A percentile compares a stretch with the other conserved stretches of the same genome.
Conservation (phyloP, 345 rosid genomes). For the Sisymbrium irio region DNA sequence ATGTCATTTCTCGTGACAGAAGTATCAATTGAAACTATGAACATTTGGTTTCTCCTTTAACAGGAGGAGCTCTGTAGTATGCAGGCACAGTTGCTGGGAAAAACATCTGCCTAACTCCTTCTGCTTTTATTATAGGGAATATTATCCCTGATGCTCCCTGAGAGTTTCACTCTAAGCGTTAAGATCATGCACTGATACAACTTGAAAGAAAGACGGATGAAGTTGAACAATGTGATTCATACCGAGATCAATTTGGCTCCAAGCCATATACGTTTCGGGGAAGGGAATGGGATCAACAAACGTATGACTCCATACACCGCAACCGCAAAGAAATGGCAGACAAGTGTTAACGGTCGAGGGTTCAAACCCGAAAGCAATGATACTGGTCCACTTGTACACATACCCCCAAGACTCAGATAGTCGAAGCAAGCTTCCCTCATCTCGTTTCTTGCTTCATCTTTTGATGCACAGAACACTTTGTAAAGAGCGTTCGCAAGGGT, state of each 20-base stretch:
- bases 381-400: slow-evolving; percentile 44
- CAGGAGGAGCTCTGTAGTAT: slow-evolving; percentile 44
- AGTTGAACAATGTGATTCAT: neutral
- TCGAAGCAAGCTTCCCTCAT: slow-evolving; percentile 49
- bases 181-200: neutral
- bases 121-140: slow-evolving; percentile 50
- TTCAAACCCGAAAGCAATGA: slow-evolving; percentile 50
- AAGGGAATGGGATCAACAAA: slow-evolving; percentile 45
- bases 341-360: slow-evolving; percentile 40
- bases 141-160: slow-evolving; percentile 55
- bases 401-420: slow-evolving; percentile 43
- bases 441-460: slow-evolving; percentile 47
- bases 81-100: slow-evolving; percentile 51
- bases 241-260: slow-evolving; percentile 47
- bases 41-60: slow-evolving; percentile 24
- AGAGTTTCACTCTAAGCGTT: neutral
- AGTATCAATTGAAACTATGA: slow-evolving; percentile 16
- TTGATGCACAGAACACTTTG: slow-evolving; percentile 45
- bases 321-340: slow-evolving; percentile 50
- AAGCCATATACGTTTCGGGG: slow-evolving; percentile 48
- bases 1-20: slow-evolving; percentile 7
- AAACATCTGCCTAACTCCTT: slow-evolving; percentile 53
- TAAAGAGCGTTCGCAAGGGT: slow-evolving; percentile 47
- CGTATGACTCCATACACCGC: slow-evolving; percentile 48
- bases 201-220: neutral